phyloP scores from a whole-genome alignment of 805 yeast genomes.

The Saccharomyces paradoxus region DNA sequence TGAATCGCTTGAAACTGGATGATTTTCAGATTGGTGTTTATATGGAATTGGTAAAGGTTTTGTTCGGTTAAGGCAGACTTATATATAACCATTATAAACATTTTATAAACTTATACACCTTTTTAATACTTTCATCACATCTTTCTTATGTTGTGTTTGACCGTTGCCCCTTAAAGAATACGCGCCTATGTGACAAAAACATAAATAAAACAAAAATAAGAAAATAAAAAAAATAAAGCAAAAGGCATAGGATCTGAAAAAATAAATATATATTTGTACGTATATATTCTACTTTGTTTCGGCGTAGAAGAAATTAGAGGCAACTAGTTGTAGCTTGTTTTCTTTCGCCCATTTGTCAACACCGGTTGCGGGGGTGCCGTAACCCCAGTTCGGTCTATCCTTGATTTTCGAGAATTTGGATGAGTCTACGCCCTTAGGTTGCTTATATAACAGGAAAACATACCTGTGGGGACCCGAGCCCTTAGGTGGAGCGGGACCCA shows the following conservation, averaged over 20 bases:
- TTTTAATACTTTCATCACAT: background rate
- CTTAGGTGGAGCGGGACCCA: conserved; percentile 87
- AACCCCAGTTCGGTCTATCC: conserved; percentile 58
- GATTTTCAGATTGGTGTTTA: conserved; percentile 33
- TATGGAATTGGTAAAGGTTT: conserved; percentile 25
- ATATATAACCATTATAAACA: background rate
- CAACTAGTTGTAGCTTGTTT: conserved; percentile 56
- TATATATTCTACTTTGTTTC: conserved; percentile 35
- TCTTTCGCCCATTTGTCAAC: conserved; percentile 64
- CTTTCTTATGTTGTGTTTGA: background rate
- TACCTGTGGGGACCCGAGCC: conserved; percentile 84
- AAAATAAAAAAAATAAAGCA: background rate
- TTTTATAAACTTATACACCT: background rate
- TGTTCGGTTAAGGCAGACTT: conserved; percentile 7
- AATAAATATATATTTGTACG: background rate
- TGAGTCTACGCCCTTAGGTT: conserved; percentile 30
- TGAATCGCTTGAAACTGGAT: conserved; percentile 28
- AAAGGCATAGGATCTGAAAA: background rate
- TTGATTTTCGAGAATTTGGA: conserved; percentile 18
- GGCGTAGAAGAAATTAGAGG: conserved; percentile 80
- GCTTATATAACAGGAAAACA: conserved; percentile 68
- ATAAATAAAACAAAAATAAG: conserved; percentile 1
- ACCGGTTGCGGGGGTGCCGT: conserved; percentile 73
- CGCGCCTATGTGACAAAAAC: background rate
- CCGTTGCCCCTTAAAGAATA: background rate